These are phyloP conservation scores for Geotrichum phurueaensis DNA, from an alignment of 1,139 yeast genomes.

Conservation along the genomic window DNA sequence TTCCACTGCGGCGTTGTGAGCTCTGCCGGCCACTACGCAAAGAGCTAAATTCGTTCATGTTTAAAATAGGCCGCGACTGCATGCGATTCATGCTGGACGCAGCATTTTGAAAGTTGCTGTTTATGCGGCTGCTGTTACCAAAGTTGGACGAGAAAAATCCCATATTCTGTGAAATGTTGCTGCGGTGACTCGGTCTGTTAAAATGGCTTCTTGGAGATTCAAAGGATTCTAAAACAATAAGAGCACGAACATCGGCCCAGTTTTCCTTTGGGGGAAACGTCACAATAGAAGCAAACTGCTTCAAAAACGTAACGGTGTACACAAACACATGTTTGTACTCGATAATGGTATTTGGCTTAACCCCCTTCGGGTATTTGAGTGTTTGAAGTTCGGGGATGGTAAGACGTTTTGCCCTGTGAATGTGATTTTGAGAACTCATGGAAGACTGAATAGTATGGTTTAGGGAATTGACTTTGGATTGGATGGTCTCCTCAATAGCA, in stretches of 20 bases:
- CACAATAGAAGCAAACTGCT: conserved; percentile 64
- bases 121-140: not conserved
- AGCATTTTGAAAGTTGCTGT: not conserved
- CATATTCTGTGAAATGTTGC: not conserved
- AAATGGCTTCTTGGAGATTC: not conserved
- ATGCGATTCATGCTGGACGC: conserved; percentile 5
- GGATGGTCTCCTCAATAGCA: not conserved
- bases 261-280: conserved; percentile 56
- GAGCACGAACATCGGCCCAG: conserved; percentile 46
- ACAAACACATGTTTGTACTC: conserved; percentile 34
- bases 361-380: conserved; percentile 56
- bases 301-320: conserved; percentile 77
- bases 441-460: not conserved
- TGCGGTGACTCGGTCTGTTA: not conserved
- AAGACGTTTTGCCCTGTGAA: conserved; percentile 35
- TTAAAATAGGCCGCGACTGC: not conserved
- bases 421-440: conserved; percentile 15
- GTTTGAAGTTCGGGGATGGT: conserved; percentile 52
- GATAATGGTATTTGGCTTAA: conserved; percentile 43
- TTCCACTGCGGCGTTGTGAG: not conserved
- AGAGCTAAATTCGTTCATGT: not conserved
- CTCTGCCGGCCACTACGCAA: not conserved
- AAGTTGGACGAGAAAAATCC: not conserved
- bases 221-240: conserved; percentile 34
- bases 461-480: not conserved